A percentile compares a stretch with the other conserved stretches of the same genome.
Conservation (phyloP, 768 basidiomycete genomes). For the Calocera viscosa region DNA sequence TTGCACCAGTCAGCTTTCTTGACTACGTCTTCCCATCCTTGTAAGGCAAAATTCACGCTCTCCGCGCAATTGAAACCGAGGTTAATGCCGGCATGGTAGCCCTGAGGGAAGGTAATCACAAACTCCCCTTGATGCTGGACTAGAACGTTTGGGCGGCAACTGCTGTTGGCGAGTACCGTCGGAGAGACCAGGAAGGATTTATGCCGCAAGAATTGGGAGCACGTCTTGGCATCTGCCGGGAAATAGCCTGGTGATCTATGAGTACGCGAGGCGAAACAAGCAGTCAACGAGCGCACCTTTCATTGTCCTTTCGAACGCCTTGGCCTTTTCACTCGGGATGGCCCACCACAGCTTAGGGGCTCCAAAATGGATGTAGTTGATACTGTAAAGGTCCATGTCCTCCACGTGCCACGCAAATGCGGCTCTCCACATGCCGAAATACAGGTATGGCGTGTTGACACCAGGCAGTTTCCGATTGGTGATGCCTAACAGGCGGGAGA, state of each 20-base stretch:
- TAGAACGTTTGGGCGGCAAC: slow-evolving; percentile 70
- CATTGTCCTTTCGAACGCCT: slow-evolving; percentile 80
- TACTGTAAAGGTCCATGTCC: slow-evolving; percentile 97
- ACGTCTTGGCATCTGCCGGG: slow-evolving; percentile 69
- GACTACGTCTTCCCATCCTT: slow-evolving; percentile 86
- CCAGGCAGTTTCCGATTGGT: slow-evolving; percentile 68
- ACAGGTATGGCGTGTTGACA: slow-evolving; percentile 93
- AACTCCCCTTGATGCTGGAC: slow-evolving; percentile 94
- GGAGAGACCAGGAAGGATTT: slow-evolving; percentile 94
- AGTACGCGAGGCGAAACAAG: slow-evolving; percentile 9
- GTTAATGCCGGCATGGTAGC: slow-evolving; percentile 96
- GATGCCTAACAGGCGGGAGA: slow-evolving; percentile 63
- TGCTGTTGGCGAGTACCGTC: slow-evolving; percentile 59
- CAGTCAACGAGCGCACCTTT: slow-evolving; percentile 40
- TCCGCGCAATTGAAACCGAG: slow-evolving; percentile 94
- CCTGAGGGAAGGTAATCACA: slow-evolving; percentile 86
- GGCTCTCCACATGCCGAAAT: slow-evolving; percentile 99
- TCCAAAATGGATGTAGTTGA: slow-evolving; percentile 98
- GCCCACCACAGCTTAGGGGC: slow-evolving; percentile 95
- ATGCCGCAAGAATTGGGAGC: slow-evolving; percentile 90
- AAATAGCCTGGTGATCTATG: slow-evolving; percentile 55
- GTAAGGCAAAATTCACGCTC: slow-evolving; percentile 91
- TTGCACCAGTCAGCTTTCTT: slow-evolving; percentile 63
- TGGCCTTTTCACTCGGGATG: slow-evolving; percentile 73
- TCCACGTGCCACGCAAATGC: slow-evolving; percentile 99